Base-by-base conservation (phyloP, 2,329 filamentous ascomycete genomes). In the Botrytis galanthina region DNA sequence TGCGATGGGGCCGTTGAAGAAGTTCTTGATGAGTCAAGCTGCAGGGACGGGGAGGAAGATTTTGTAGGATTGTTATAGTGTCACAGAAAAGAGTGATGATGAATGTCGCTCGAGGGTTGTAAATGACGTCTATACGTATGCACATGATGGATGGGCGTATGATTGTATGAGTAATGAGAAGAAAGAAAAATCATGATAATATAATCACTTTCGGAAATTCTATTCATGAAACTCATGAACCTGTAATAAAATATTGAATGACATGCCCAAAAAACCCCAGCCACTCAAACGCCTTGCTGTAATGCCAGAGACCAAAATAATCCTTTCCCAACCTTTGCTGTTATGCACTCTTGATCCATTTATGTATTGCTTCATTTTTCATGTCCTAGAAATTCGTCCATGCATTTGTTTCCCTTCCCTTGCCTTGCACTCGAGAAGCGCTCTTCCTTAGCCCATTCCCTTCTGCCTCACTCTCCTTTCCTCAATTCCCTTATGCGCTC, bases 1-100 rank as follows among this genome's bases (percentile, higher is more conserved):
- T 82, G 87, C 88, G 3, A 80, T 97, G 79, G 87, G 89, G 0
- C 89, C 92, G 54, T 80, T 97, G 73, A 98, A 98, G 86, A 88
- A 87, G 62, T 93, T 95, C 80, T 86, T 98, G 75, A 98, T 98
- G 95, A 89, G 89, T 70, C 88, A 90, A 81, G 89, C 89, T 14
- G 87, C 89, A 14, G 88, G 87, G 10, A 86, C 84, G 60, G 87
- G 87, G 10, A 78, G 82, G 60, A 87, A 86, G 78, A 77, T 86
- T n/a, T 81, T 84, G 64, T 81, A 77, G 61, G 37, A 18, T 46
- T 44, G 22, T n/a, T 32, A 35, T 7, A 29, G 5, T 48, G 26
- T 51, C 9, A 54, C 32, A 22, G 54, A 61, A 16, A 39, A 16
- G 39, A 20, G 32, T 18, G 44, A 26, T 57, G n/a, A 57, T 42